Evolutionary conservation across 306 rosid species (phyloP).

Genomic region (Echinosophora koreensis): DNA sequence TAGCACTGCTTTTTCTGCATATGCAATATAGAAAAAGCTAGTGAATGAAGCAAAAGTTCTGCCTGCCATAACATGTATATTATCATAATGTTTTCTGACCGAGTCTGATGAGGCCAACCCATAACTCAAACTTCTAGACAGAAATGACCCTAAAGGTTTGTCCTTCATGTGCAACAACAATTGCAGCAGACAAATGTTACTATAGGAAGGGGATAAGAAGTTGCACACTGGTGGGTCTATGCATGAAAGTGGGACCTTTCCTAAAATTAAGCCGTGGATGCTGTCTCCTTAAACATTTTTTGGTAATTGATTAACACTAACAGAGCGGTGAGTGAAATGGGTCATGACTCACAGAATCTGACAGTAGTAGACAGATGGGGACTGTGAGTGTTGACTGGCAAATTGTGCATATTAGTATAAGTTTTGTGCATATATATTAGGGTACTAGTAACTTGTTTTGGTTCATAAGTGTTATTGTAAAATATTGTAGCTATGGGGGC

Average conservation of each 20-base stretch:
- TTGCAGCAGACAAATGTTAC: constrained; percentile 47
- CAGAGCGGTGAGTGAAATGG: constrained; percentile 49
- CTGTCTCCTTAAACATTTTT: constrained; percentile 47
- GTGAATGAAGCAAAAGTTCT: constrained; percentile 6
- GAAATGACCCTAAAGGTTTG: constrained; percentile 40
- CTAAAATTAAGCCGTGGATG: constrained; percentile 48
- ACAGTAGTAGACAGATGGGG: constrained; percentile 46
- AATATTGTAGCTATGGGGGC: constrained; percentile 60
- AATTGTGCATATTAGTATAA: constrained; percentile 32
- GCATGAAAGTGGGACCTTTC: constrained; percentile 50
- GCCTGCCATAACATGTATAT: constrained; percentile 22
- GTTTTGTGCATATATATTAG: constrained; percentile 50
- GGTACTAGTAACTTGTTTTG: constrained; percentile 26
- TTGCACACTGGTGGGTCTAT: constrained; percentile 58
- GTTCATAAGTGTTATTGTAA: constrained; percentile 24
- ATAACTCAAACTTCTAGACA: constrained; percentile 40
- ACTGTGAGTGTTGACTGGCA: constrained; percentile 54
- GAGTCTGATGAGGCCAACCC: constrained; percentile 40
- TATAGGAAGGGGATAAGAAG: constrained; percentile 47
- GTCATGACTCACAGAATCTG: constrained; percentile 52
- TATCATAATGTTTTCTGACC: constrained; percentile 36
- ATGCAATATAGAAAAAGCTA: constrained; percentile 17
- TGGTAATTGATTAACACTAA: constrained; percentile 52
- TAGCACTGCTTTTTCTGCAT: constrained; percentile 27
- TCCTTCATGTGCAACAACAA: constrained; percentile 57